A percentile compares a stretch with the other conserved stretches of the same genome.
Evolutionary conservation across 306 rosid genomes (phyloP).

Genomic region (Quercus rubra): DNA sequence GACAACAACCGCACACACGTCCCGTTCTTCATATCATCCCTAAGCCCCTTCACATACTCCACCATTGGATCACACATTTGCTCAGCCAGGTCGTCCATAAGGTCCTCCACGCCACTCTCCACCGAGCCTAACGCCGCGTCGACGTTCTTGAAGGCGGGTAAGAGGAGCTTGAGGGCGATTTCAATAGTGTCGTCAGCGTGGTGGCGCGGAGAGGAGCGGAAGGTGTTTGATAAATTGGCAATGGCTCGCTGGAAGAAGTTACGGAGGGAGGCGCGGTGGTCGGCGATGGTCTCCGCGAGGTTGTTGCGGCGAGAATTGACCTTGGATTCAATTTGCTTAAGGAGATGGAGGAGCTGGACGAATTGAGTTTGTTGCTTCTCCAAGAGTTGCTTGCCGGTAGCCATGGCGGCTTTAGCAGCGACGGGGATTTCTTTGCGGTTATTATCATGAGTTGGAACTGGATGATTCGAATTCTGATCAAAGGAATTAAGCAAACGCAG

Average conservation of each 20-base stretch:
- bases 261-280: neutral
- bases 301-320: neutral
- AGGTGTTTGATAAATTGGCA: neutral
- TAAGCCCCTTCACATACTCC: neutral
- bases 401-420: neutral
- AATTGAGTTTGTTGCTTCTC: slow-evolving; percentile 3
- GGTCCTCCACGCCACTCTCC: slow-evolving; percentile 4
- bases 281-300: neutral
- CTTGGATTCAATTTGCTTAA: neutral
- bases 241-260: neutral
- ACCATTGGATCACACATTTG: neutral
- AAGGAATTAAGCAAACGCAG: too few relatives aligned
- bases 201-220: neutral
- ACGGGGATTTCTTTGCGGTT: neutral
- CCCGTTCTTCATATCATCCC: neutral
- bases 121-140: neutral
- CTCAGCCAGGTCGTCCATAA: neutral
- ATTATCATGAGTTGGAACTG: neutral
- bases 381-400: neutral
- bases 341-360: neutral
- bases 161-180: neutral
- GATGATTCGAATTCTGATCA: too few relatives aligned
- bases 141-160: neutral
- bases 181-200: neutral
- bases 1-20: neutral